A percentile compares a stretch with the other conserved stretches of the same genome.
These are phyloP conservation scores for Phialemoniopsis sp. DNA, from an alignment of 2,329 filamentous ascomycete species.

Conservation along the genomic window DNA sequence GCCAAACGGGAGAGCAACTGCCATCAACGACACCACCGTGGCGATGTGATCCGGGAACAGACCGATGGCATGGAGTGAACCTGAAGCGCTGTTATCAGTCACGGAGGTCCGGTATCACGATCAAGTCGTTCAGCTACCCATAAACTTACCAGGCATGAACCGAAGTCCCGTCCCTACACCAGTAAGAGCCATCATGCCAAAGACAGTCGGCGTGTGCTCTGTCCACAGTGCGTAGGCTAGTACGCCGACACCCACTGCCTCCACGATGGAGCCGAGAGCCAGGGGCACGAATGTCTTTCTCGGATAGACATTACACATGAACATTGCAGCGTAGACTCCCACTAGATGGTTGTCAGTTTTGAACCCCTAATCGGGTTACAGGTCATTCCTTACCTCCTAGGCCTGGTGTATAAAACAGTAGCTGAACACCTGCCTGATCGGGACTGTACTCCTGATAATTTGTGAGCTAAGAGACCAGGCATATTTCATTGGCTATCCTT, in stretches of 20 bases:
- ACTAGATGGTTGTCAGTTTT: slow-evolving; percentile 17
- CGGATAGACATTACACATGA: slow-evolving; percentile 57
- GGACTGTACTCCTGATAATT: slow-evolving; percentile 19
- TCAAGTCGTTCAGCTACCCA: too few species aligned
- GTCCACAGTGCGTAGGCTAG: slow-evolving; percentile 52
- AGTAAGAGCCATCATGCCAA: slow-evolving; percentile 63
- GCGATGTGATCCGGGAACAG: slow-evolving; percentile 55
- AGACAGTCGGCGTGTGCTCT: slow-evolving; percentile 40
- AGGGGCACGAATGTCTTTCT: slow-evolving; percentile 58
- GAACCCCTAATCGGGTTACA: background rate
- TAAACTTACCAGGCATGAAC: slow-evolving; percentile 51
- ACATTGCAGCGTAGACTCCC: slow-evolving; percentile 54
- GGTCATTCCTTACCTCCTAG: slow-evolving; percentile 44
- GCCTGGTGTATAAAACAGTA: slow-evolving; percentile 62
- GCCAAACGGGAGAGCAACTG: slow-evolving; percentile 57
- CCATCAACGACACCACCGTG: slow-evolving; percentile 54
- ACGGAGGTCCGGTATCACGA: too few species aligned
- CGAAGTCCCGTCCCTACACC: slow-evolving; percentile 60
- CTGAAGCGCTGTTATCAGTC: too few species aligned
- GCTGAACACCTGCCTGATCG: slow-evolving; percentile 47
- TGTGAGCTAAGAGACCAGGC: too few species aligned
- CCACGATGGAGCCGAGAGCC: slow-evolving; percentile 49
- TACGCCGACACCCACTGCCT: slow-evolving; percentile 54
- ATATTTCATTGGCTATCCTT: slow-evolving; percentile 7
- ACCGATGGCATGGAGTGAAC: slow-evolving; percentile 56